phyloP scores from a whole-genome alignment of 768 basidiomycete species.

The Mycena sanguinolenta region DNA sequence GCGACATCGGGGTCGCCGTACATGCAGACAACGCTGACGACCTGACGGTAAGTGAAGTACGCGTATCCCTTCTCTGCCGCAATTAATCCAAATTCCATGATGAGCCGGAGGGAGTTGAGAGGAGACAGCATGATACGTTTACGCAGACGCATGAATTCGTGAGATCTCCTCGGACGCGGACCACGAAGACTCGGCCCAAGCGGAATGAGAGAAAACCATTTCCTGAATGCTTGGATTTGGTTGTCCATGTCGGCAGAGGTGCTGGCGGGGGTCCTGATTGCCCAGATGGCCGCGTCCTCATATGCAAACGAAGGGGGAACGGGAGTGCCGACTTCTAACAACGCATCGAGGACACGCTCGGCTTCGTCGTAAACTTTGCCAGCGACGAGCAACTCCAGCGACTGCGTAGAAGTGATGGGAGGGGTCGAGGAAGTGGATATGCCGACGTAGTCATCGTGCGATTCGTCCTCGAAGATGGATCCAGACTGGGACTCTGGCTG shows the following conservation, averaged over 20 bases:
- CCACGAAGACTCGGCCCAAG: too few relatives aligned
- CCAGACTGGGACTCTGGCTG: constrained; percentile 30
- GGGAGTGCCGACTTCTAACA: constrained; percentile 51
- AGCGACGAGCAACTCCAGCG: constrained; percentile 44
- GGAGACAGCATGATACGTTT: constrained; percentile 46
- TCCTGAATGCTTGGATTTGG: constrained; percentile 42
- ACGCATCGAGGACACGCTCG: constrained; percentile 51
- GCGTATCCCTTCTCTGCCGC: constrained; percentile 63
- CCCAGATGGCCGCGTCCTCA: constrained; percentile 51
- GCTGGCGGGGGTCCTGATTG: constrained; percentile 21
- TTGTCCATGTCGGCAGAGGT: constrained; percentile 31
- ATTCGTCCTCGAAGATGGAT: constrained; percentile 35
- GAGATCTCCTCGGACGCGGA: constrained; percentile 21
- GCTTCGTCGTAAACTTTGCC: constrained; percentile 48
- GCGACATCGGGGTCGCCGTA: constrained; percentile 53
- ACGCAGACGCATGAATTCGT: constrained; percentile 30
- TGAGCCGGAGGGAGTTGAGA: constrained; percentile 50
- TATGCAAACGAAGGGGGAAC: constrained; percentile 55
- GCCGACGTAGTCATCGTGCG: constrained; percentile 14
- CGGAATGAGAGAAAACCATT: constrained; percentile 63
- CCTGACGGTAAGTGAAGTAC: constrained; percentile 42
- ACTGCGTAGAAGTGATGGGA: constrained; percentile 44
- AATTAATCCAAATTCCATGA: constrained; percentile 58
- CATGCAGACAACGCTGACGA: constrained; percentile 49
- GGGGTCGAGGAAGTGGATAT: constrained; percentile 23